Base-by-base conservation (phyloP, 371 early-diverging fungal species). In the Vairimorpha necatrix region DNA sequence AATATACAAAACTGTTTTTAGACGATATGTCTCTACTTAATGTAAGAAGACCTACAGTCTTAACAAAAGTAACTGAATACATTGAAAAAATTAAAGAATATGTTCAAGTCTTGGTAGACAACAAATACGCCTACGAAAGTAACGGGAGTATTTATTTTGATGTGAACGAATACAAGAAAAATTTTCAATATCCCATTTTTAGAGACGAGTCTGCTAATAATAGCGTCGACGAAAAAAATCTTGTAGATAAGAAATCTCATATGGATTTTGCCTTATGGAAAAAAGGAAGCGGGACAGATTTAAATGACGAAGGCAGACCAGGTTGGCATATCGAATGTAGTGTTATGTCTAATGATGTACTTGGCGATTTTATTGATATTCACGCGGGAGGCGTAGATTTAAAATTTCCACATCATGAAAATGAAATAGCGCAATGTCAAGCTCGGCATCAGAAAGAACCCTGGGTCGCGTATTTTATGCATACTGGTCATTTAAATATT, bases 301-400 rank as follows among this genome's bases (percentile, higher is more conserved):
- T 67, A 58, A 16, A n/a, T 36, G 28, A 22, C n/a, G 6, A 9
- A n/a, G 88, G 88, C 42, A 90, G 99, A 28, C 99, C 99, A 22
- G 99, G 99, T 16, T 99, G 99, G 99, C 99, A 99, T 79, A 98
- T 99, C 86, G 99, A 99, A 86, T 99, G 99, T 89, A 92, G 93
- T 18, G 97, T 90, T 24, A 99, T 99, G 99, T 95, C 96, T 22
- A 74, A 91, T 77, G 94, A 93, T 80, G 88, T 96, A 22, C 84
- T 96, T 61, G 94, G 92, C 20, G 87, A 89, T 30, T 86, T 87
- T 36, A 88, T 99, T 82, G 99, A 99, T 85, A 91, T 99, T 80
- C 99, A 99, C 86, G 89, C 93, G 20, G 99, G 99, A 69, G 99
- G 98, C 33, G 89, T 92, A 69, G 99, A 99, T 87, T 87, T 99